These are phyloP conservation scores for Bruguiera parviflora DNA, from an alignment of 345 rosid genomes.

Conservation along the genomic window DNA sequence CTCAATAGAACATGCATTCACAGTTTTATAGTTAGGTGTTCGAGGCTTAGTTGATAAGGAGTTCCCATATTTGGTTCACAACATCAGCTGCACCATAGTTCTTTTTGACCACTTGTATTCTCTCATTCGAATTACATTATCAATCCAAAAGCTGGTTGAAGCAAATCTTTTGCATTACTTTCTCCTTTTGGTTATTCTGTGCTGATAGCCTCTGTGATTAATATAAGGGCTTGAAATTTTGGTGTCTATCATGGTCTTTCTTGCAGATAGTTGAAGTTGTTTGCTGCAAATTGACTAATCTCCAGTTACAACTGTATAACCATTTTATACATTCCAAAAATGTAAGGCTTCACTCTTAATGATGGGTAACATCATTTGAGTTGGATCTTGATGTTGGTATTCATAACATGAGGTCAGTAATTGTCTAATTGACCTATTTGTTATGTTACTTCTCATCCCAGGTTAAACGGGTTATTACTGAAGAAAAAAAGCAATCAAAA, in stretches of 20 bases:
- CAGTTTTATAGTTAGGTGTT: background rate
- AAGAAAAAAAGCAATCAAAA: constrained; percentile 79
- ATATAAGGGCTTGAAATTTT: background rate
- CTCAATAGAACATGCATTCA: background rate
- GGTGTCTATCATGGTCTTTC: constrained; percentile 4
- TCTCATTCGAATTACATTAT: background rate
- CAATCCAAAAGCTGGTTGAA: background rate
- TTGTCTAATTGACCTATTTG: background rate
- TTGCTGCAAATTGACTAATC: constrained; percentile 95
- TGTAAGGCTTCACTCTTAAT: constrained; percentile 42
- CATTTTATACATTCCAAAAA: constrained; percentile 97
- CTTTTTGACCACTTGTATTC: background rate
- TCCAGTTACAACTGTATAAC: constrained; percentile 77
- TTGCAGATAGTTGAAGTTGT: constrained; percentile 95
- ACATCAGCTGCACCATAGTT: background rate
- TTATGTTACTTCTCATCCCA: constrained; percentile 29
- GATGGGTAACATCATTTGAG: background rate
- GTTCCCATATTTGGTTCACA: background rate
- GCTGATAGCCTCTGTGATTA: background rate
- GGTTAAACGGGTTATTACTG: constrained; percentile 80
- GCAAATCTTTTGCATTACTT: background rate
- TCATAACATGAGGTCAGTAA: background rate
- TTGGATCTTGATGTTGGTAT: constrained; percentile 1
- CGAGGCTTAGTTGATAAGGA: background rate
- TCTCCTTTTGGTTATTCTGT: background rate